These are phyloP conservation scores for Gentiana straminea DNA, from an alignment of 257 asterid species.

Conservation along the genomic window DNA sequence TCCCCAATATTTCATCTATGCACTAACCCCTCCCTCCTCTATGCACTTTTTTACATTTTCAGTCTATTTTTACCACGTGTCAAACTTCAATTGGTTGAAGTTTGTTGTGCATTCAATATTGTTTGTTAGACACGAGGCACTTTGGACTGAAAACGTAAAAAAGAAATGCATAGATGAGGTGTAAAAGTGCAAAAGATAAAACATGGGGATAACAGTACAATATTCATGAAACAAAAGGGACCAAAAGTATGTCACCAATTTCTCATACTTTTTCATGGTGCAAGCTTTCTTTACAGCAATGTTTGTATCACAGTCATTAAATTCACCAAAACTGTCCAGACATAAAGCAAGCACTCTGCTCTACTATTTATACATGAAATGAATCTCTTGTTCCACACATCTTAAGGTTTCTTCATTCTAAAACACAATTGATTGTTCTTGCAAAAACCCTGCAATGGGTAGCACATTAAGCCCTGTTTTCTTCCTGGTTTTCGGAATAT, in stretches of 20 bases:
- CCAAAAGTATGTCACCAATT: not conserved
- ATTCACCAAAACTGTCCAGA: constrained; percentile 1
- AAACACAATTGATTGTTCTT: not conserved
- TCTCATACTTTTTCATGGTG: constrained; percentile 1
- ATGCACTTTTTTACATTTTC: too few species aligned
- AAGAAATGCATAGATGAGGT: too few species aligned
- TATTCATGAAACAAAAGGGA: too few species aligned
- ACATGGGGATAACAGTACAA: not conserved
- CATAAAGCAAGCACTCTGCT: constrained; percentile 1
- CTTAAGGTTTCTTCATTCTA: not conserved
- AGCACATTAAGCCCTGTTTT: not conserved
- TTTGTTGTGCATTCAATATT: too few species aligned
- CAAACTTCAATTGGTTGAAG: too few species aligned
- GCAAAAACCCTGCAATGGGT: constrained; percentile 8
- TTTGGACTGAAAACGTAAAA: too few species aligned
- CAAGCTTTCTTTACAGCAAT: constrained; percentile 16
- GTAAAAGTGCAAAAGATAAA: constrained; percentile 9
- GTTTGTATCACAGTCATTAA: constrained; percentile 12
- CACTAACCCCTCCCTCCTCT: too few species aligned
- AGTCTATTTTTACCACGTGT: too few species aligned
- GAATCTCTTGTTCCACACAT: not conserved
- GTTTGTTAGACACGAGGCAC: too few species aligned
- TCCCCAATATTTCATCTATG: too few species aligned
- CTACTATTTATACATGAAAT: constrained; percentile 1
- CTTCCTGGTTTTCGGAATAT: constrained; percentile 11